Evolutionary conservation across 371 early-diverging fungal genomes (phyloP).

Genomic region (Circinella umbellata): DNA sequence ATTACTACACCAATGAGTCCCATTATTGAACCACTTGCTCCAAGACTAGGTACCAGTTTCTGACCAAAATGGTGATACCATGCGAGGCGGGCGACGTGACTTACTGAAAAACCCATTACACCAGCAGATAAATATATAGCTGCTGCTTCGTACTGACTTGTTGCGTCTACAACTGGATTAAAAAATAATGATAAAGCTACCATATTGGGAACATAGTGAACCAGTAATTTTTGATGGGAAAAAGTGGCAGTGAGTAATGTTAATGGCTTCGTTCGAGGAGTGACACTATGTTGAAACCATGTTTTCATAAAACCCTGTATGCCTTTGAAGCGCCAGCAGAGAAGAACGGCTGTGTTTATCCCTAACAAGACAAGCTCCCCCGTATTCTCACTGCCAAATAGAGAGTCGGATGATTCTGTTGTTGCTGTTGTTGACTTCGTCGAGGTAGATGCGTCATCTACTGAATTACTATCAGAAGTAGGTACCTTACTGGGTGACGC

Average conservation of each 20-base stretch:
- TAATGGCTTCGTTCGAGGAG: background rate
- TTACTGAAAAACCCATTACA: background rate
- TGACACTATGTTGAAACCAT: background rate
- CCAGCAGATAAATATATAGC: background rate
- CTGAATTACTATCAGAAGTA: too few species aligned
- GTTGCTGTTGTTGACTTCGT: too few species aligned
- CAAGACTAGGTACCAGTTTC: background rate
- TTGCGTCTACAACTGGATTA: background rate
- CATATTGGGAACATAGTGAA: background rate
- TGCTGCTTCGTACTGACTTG: background rate
- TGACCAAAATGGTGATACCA: background rate
- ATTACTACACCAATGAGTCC: background rate
- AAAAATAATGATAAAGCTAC: background rate
- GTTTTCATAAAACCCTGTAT: background rate
- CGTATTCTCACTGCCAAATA: too few species aligned
- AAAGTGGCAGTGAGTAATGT: background rate
- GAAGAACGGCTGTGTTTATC: background rate
- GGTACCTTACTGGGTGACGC: too few species aligned
- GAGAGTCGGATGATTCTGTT: too few species aligned
- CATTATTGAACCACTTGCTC: background rate
- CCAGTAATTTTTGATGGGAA: background rate
- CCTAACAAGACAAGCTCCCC: background rate
- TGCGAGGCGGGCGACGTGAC: background rate
- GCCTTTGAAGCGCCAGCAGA: background rate
- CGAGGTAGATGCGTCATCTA: too few species aligned